Percentiles rank a stretch among this genome's conserved stretches.
phyloP scores from a whole-genome alignment of 192 early-diverging fungal species.

The Podila clonocystis region DNA sequence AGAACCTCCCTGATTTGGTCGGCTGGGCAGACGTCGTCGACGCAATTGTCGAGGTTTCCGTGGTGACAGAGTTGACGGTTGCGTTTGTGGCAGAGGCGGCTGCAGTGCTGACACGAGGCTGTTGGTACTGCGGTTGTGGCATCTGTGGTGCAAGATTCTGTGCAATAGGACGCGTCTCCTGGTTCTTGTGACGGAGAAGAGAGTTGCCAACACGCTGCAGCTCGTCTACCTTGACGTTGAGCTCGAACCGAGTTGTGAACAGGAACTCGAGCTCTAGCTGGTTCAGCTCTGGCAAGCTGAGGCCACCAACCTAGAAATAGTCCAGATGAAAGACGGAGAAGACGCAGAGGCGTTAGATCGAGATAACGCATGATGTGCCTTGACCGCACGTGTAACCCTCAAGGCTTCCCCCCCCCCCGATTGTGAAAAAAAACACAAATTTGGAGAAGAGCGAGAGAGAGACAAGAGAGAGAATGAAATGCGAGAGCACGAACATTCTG shows the following conservation, averaged over 20 bases:
- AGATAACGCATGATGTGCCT: no score
- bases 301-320: conserved; percentile 70
- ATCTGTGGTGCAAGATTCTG: conserved; percentile 1
- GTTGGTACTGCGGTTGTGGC: conserved; percentile 3
- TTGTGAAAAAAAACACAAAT: background rate
- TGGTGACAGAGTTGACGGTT: background rate
- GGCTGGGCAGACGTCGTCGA: background rate
- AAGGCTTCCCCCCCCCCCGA: no score
- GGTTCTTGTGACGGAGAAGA: conserved; percentile 24
- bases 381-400: no score
- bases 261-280: conserved; percentile 80
- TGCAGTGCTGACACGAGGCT: background rate
- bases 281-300: conserved; percentile 76
- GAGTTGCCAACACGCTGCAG: conserved; percentile 56
- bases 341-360: no score
- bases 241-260: conserved; percentile 74
- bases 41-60: background rate
- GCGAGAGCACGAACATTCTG: no score
- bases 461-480: background rate
- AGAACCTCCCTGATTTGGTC: background rate
- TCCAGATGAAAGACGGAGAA: background rate
- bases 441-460: background rate
- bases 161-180: conserved; percentile 1
- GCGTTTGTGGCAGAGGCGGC: background rate
- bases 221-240: conserved; percentile 71